Evolutionary conservation across 2,329 filamentous ascomycete species (phyloP).

Genomic region (Tolypocladium endophyticum): DNA sequence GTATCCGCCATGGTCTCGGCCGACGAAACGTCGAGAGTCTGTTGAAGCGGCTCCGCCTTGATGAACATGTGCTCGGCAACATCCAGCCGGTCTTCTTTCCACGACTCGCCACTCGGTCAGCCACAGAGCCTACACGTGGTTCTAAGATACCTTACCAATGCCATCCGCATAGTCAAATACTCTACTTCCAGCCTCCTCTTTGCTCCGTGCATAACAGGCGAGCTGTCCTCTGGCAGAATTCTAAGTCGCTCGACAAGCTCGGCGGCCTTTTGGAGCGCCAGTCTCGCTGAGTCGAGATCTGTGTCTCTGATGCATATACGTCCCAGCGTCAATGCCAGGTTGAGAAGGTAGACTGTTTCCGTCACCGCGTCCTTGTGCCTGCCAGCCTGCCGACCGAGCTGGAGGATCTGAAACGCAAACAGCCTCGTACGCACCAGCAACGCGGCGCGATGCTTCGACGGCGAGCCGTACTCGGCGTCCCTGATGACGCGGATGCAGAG

Average conservation of each 20-base stretch:
- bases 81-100: constrained; percentile 61
- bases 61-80: constrained; percentile 69
- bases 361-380: constrained; percentile 14
- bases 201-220: background rate
- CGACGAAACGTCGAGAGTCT: constrained; percentile 32
- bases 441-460: constrained; percentile 11
- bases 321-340: constrained; percentile 58
- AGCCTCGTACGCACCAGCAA: constrained; percentile 31
- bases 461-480: constrained; percentile 8
- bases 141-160: constrained; percentile 41
- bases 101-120: constrained; percentile 43
- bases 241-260: constrained; percentile 31
- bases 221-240: background rate
- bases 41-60: constrained; percentile 37
- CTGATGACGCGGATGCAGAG: constrained; percentile 41
- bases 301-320: constrained; percentile 33
- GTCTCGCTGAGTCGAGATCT: constrained; percentile 47
- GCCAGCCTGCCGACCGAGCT: constrained; percentile 35
- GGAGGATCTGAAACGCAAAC: constrained; percentile 59
- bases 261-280: constrained; percentile 54
- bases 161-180: constrained; percentile 55
- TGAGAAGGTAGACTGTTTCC: constrained; percentile 48
- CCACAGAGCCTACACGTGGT: background rate
- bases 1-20: constrained; percentile 56
- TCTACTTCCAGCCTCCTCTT: constrained; percentile 38